Base-by-base conservation (phyloP, 768 basidiomycete species). In the Cystobasidium tubakii region DNA sequence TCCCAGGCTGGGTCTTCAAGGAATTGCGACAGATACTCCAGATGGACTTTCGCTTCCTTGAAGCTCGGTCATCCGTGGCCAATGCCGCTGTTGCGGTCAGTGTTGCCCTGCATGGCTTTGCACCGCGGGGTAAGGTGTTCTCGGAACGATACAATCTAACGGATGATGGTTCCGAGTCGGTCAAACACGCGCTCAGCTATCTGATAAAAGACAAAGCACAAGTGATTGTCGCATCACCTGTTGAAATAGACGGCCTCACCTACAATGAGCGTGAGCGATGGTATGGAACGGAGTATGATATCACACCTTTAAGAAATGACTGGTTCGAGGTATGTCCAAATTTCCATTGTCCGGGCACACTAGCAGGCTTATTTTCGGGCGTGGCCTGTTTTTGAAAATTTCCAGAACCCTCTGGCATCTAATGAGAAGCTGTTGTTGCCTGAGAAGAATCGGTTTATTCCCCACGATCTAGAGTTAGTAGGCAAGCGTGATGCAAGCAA, bases 401-500 rank as follows among this genome's bases (percentile, higher is more conserved):
- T n/a, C n/a, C 10, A 34, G 25, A 29, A 4, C 27, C 29, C 33
- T 23, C 57, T 60, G 6, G 57, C 57, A 6, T 6, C 57, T 25
- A 25, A 29, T 34, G 57, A 60, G 27, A 89, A 90, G 70, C 82
- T 96, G 4, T 86, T 83, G 78, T 84, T 97, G 23, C 94, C 94
- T 0, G 85, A 85, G 31, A 88, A 87, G 6, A 97, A 97, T 79
- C 85, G 88, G 76, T 97, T 95, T 80, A 89, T 97, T 78, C 92
- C 94, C 2, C 85, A 87, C 1, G 88, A 90, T 75, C 82, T 97
- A n/a, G 31, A 65, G 6, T 19, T 65, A 4, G 15, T 65, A 1
- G 63, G 63, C 21, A 27, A 34, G 31, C 63, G 63, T 13, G 36
- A 65, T 65, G 34, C 34, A 27, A 17, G 19, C 15, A 39, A 27